Evolutionary conservation across 768 basidiomycete genomes (phyloP), one percentile per base, ranked within the genome.

Genomic region (Exidia glandulosa): DNA sequence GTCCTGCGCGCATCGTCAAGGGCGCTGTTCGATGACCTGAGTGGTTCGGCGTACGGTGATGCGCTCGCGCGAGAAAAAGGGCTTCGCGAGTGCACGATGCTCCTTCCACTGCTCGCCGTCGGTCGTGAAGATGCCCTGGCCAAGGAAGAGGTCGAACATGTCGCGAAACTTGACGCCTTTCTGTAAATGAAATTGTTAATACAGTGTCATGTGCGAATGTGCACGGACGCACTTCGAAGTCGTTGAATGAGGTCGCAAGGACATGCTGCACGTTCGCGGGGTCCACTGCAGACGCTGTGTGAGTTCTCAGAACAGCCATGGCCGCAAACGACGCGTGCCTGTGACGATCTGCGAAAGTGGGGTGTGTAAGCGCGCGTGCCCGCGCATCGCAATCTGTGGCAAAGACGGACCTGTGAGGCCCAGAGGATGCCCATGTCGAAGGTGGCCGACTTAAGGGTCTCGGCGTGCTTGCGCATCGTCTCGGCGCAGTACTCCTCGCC

Each of bases 391-490:
- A 12, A 9, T 27, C 25, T 27, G 45, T n/a, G 29, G 19, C 25
- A 9, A 16, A n/a, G 25, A n/a, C 48, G 33, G 27, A 64, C 63
- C 55, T 68, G 68, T 56, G 64, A 61, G 16, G 63, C 64, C 67
- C 67, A 68, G 27, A 69, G 66, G 27, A 69, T 68, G 37, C 60
- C 60, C 60, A 69, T 64, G 57, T 69, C 66, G 55, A 61, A 68
- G 41, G 68, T 69, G 32, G 68, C n/a, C n/a, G n/a, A 65, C 3
- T 66, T 66, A 57, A 60, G 67, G 59, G 52, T 37, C 37, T 63
- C 47, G 29, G 63, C 61, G 63, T 65, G 63, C 27, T 61, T 57
- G 29, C 63, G 48, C 10, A 67, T 60, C 13, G 60, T 66, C 33
- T 67, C 66, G 3, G 61, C 67, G 47, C 63, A 60, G 50, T 66